Conservation (phyloP, 2,329 filamentous ascomycete species). For the Penicillium glabrum region DNA sequence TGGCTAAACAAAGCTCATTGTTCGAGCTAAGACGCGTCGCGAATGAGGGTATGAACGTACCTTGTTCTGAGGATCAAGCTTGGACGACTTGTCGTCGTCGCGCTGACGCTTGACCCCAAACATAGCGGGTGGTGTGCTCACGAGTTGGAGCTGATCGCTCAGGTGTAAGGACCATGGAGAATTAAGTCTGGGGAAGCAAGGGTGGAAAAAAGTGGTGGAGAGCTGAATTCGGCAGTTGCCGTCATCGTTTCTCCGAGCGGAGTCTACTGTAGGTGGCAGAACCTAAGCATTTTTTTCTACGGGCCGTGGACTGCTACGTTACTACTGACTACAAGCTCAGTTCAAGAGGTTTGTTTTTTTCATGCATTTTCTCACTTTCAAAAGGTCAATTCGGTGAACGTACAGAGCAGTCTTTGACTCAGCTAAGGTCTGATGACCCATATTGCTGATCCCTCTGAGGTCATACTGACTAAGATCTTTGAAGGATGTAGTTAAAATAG, state of each 20-base stretch:
- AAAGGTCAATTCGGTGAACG: not conserved
- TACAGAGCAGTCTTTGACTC: not conserved
- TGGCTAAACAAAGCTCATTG: not conserved
- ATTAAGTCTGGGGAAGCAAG: constrained; percentile 5
- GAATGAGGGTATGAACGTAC: not conserved
- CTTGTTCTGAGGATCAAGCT: not conserved
- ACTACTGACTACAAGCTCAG: too few species aligned
- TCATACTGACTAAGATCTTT: not conserved
- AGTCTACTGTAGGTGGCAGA: not conserved
- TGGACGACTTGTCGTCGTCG: not conserved
- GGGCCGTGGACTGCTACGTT: too few species aligned
- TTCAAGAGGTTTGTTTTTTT: too few species aligned
- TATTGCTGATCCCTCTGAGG: not conserved
- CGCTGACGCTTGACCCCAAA: constrained; percentile 1
- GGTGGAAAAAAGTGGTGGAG: constrained; percentile 1
- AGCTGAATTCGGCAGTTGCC: constrained; percentile 9
- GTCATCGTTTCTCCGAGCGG: not conserved
- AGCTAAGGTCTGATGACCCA: not conserved
- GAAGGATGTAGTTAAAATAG: too few species aligned
- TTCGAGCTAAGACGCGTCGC: not conserved
- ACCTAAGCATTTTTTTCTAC: too few species aligned
- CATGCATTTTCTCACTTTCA: too few species aligned
- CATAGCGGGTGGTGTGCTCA: not conserved
- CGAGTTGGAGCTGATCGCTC: not conserved
- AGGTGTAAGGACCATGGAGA: not conserved